Percentiles rank a stretch among this genome's conserved stretches.
Evolutionary conservation across 2,329 filamentous ascomycete genomes (phyloP).

Genomic region (Hypoxylon sp.): DNA sequence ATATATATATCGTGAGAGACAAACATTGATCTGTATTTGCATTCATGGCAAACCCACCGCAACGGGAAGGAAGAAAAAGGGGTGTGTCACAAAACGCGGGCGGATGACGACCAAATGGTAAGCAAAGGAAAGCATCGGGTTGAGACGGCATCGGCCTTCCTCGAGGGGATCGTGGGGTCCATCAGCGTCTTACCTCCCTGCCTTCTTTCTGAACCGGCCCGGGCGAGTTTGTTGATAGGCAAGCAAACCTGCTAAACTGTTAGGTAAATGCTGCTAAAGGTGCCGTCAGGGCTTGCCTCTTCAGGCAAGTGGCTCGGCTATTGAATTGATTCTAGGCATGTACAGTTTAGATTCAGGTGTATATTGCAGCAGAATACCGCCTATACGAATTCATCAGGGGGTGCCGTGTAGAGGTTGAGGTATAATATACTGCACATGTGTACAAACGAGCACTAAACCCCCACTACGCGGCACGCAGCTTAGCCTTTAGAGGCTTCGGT

Average conservation of each 20-base stretch:
- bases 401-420: too few relatives aligned
- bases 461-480: neutral
- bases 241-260: too few relatives aligned
- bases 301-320: neutral
- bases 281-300: neutral
- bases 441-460: neutral
- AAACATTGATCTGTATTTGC: neutral
- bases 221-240: too few relatives aligned
- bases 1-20: too few relatives aligned
- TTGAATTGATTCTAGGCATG: neutral
- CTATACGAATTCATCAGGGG: too few relatives aligned
- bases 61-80: conserved; percentile 4
- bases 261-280: too few relatives aligned
- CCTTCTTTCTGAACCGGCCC: too few relatives aligned
- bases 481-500: conserved; percentile 1
- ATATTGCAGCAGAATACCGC: too few relatives aligned
- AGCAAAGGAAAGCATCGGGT: conserved; percentile 26
- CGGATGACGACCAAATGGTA: conserved; percentile 1
- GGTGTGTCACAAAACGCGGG: conserved; percentile 22
- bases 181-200: too few relatives aligned
- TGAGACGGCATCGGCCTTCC: conserved; percentile 19
- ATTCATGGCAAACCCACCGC: neutral
- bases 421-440: neutral
- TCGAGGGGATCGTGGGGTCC: conserved; percentile 4
- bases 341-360: neutral